These are phyloP conservation scores for Phytophthora crassamura DNA, from an alignment of 352 stramenopile species.

Conservation along the genomic window DNA sequence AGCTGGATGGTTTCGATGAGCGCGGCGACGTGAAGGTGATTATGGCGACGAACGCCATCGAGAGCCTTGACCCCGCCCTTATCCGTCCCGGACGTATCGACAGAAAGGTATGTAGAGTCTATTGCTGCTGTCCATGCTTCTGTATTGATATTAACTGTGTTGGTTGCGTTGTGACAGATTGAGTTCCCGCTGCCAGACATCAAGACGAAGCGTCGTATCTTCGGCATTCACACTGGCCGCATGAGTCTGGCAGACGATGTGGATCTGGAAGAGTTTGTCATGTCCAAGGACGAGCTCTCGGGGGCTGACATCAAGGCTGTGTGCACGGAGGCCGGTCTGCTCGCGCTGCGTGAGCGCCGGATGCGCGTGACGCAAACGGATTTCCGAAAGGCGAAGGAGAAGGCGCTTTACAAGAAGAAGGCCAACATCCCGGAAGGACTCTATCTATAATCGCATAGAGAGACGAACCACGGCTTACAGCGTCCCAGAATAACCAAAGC, in stretches of 20 bases:
- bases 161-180: conserved; percentile 83
- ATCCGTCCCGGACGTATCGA: conserved; percentile 99
- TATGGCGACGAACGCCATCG: conserved; percentile 99
- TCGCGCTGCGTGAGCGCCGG: conserved; percentile 98
- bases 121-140: neutral
- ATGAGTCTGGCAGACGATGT: conserved; percentile 99
- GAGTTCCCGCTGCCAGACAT: conserved; percentile 99
- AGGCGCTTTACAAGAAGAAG: conserved; percentile 99
- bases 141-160: neutral
- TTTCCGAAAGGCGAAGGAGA: conserved; percentile 99
- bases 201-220: conserved; percentile 99
- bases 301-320: conserved; percentile 99
- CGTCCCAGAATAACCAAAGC: conserved; percentile 10
- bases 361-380: conserved; percentile 99
- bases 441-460: conserved; percentile 93
- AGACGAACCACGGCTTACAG: conserved; percentile 20
- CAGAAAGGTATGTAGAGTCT: conserved; percentile 89
- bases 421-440: conserved; percentile 99
- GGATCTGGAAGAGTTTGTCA: conserved; percentile 99
- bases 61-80: conserved; percentile 98
- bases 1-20: conserved; percentile 99
- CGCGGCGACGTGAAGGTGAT: conserved; percentile 99
- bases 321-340: conserved; percentile 99
- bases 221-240: conserved; percentile 99
- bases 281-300: conserved; percentile 99